Evolutionary conservation across 2,329 filamentous ascomycete genomes (phyloP), one percentile per base, ranked within the genome.

Genomic region (Metarhizium album): DNA sequence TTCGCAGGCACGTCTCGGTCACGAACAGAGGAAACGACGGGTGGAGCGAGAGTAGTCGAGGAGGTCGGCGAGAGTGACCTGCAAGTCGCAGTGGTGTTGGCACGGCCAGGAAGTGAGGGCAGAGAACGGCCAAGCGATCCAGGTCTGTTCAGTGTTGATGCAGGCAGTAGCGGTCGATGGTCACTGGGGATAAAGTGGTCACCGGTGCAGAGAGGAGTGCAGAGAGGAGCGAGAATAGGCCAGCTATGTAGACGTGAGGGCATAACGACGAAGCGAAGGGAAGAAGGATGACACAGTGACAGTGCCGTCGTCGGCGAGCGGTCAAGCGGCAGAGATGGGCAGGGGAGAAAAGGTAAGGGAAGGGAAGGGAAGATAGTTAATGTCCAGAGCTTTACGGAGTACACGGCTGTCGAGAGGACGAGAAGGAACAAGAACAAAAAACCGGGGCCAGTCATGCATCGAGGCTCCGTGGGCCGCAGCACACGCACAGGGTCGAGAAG

Each of bases 241-340:
- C 60, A 58, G 59, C 61, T 65, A 64, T 60, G 57, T n/a, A n/a
- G n/a, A n/a, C 11, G 27, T 29, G 27, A 55, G 57, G 52, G 57
- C 59, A 62, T 63, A 52, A 57, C 57, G 53, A 54, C 38, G 33
- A 16, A 45, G 2, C 9, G 14, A 48, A 51, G 31, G 40, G 22
- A 8, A 14, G 23, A 29, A 9, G 27, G 27, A 3, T 29, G 7
- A 9, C 27, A 29, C 27, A 29, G 27, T 29, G 27, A 8, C 27
- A 29, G 27, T 29, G 27, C 27, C 27, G 27, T 29, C 27, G 27
- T 9, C 11, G 33, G 29, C 29, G 29, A 35, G 4, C 16, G 33
- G 14, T 13, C 11, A 13, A 35, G 24, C 42, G 13, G 27, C 27
- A 8, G 27, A 29, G 27, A 29, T 29, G 22, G 24, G n/a, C 43